Base-by-base conservation (phyloP, 2,329 filamentous ascomycete species). In the Aureobasidium leucospermi region DNA sequence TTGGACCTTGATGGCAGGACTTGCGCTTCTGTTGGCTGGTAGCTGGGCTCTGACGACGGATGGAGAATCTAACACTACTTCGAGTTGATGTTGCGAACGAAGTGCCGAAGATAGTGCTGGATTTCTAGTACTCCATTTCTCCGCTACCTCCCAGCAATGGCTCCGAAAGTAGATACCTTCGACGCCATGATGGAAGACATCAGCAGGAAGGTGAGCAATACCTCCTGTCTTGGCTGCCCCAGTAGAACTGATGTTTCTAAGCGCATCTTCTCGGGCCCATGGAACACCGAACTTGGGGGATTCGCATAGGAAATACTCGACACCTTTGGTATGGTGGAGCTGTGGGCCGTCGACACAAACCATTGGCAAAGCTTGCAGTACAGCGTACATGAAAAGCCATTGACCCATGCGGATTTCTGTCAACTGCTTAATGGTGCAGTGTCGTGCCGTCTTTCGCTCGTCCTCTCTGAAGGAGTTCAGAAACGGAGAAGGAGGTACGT, bases 291-390 rank as follows among this genome's bases (percentile, higher is more conserved):
- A 86, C 67, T 88, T 82, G 0, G 88, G 86, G 4, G 88, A 84
- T 68, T 90, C 81, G 71, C 89, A 92, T 31, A 93, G 77, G 75
- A 93, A 94, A 73, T 93, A 90, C 70, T 93, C 89, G 2, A 90
- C 87, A 1, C 82, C 85, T 53, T 90, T 83, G 0, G 84, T 87
- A 69, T 81, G 85, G 58, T 80, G 81, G 46, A 92, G 75, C 9
- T 81, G 85, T 0, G 87, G 87, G 0, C 87, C 88, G 70, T 94
- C 89, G 36, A 90, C 79, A 1, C 89, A 87, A 10, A 93, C 77
- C 79, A 90, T 85, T 4, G 89, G 89, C 28, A 93, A 78, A 1
- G 86, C 86, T 72, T 94, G 88, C 7, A 93, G 78, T 8, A 90
- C 83, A 6, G 84, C 85, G 68, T 93, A 93, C 60, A 92, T 77